These are phyloP conservation scores for Pachyrhizus erosus DNA, from an alignment of 306 rosid species.

Conservation along the genomic window DNA sequence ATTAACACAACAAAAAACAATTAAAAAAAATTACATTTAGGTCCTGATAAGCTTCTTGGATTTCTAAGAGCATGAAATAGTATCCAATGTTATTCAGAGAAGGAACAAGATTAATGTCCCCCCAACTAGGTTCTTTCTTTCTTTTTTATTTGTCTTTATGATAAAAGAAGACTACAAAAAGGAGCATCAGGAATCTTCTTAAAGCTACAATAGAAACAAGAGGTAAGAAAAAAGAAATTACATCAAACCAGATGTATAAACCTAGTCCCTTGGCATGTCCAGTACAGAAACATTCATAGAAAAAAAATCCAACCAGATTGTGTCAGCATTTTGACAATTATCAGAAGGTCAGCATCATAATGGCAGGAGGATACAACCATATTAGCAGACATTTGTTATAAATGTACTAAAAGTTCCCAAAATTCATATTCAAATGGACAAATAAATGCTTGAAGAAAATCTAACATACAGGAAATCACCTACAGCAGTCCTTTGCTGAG, in stretches of 20 bases:
- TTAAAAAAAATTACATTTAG: neutral
- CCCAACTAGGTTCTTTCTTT: neutral
- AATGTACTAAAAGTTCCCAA: neutral
- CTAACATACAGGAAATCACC: constrained; percentile 22
- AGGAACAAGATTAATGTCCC: neutral
- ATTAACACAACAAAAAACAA: constrained; percentile 1
- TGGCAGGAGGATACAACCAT: neutral
- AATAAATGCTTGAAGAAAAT: too few relatives aligned
- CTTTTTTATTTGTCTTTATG: neutral
- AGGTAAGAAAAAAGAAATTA: neutral
- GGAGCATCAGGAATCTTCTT: constrained; percentile 3
- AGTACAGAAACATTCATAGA: neutral
- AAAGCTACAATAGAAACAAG: neutral
- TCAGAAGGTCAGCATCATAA: neutral
- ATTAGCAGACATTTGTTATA: neutral
- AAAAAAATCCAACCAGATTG: neutral
- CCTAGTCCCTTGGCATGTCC: constrained; percentile 1
- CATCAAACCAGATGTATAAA: constrained; percentile 1
- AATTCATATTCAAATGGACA: neutral
- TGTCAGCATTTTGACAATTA: constrained; percentile 19
- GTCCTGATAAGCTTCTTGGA: neutral
- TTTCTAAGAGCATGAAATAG: constrained; percentile 26
- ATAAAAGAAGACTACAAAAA: constrained; percentile 9
- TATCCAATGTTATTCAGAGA: constrained; percentile 1
- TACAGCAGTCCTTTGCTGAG: neutral